A percentile compares a stretch with the other conserved stretches of the same genome.
phyloP scores from a whole-genome alignment of 129 eudicot genomes.

The Erigeron canadensis region DNA sequence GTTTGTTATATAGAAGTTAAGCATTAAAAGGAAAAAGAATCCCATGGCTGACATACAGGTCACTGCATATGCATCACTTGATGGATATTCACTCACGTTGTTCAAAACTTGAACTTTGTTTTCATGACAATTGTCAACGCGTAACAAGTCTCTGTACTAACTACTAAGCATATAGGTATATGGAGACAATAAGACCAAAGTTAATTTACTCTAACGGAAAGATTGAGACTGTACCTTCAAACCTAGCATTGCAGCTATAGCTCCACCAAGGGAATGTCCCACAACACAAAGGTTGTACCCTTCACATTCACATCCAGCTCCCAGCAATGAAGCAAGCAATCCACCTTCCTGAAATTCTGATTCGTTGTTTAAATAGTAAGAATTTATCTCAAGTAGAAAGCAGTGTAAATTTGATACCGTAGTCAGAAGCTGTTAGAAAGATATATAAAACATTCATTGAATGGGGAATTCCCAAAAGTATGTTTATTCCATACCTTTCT shows the following conservation, averaged over 20 bases:
- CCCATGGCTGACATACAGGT: background rate
- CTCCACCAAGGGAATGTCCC: constrained; percentile 87
- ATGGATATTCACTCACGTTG: background rate
- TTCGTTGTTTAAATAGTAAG: constrained; percentile 1
- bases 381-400: constrained; percentile 9
- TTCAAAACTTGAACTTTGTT: background rate
- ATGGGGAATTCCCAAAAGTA: background rate
- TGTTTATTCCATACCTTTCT: constrained; percentile 25
- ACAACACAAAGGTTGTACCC: constrained; percentile 60
- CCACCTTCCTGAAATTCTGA: constrained; percentile 46
- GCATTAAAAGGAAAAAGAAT: background rate
- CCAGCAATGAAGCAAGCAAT: constrained; percentile 60
- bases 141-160: background rate
- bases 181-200: background rate
- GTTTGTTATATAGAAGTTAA: background rate
- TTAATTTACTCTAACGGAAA: background rate
- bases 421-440: background rate
- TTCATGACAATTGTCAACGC: background rate
- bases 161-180: background rate
- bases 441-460: background rate
- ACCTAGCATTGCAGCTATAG: constrained; percentile 69
- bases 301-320: constrained; percentile 70
- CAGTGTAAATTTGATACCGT: background rate
- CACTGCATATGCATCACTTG: background rate
- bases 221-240: constrained; percentile 37